Base-by-base conservation (phyloP, 352 stramenopile species). In the Globisporangium paddicum region DNA sequence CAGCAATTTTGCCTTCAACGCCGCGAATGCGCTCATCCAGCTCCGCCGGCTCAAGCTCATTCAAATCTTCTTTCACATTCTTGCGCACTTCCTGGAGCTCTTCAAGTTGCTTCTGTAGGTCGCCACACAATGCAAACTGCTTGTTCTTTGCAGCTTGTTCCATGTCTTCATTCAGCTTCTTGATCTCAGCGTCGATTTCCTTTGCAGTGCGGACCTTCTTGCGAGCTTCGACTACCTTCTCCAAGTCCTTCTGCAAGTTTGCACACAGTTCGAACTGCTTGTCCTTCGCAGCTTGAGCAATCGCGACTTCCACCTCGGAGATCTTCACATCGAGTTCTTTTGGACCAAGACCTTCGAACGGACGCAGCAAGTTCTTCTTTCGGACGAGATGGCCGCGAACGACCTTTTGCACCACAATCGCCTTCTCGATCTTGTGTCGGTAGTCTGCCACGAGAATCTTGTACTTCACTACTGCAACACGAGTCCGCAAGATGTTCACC, bases 181-280 rank as follows among this genome's bases (percentile, higher is more conserved):
- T 73, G 37, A 95, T 96, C 52, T 89, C 86, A 5, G 64, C 64
- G 46, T 96, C 87, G 37, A 96, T 77, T 55, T 96, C 86, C 58
- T 96, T 95, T 0, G 82, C 78, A 0, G 86, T 96, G n/a, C 86
- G 84, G 8, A 95, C 83, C 50, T 86, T 86, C 63, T 91, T 91
- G 18, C 84, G 81, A 8, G 82, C 86, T 18, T 93, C 83, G 0
- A 95, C 75, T 30, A 93, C 72, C 45, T 81, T 83, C 41, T 95
- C 84, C 3, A 95, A 63, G 16, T 96, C 86, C 18, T 92, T 84
- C 57, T 95, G 87, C 37, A 96, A 63, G 28, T 86, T 88, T 0
- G 85, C 77, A 40, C 86, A 96, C 53, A 83, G 54, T 30, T 95
- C 84, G 66, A 96, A 96, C 60, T 96, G 79, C 57, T 93, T 95